Evolutionary conservation across 2,329 filamentous ascomycete genomes (phyloP).

Genomic region (Pestalotiopsis sp.): DNA sequence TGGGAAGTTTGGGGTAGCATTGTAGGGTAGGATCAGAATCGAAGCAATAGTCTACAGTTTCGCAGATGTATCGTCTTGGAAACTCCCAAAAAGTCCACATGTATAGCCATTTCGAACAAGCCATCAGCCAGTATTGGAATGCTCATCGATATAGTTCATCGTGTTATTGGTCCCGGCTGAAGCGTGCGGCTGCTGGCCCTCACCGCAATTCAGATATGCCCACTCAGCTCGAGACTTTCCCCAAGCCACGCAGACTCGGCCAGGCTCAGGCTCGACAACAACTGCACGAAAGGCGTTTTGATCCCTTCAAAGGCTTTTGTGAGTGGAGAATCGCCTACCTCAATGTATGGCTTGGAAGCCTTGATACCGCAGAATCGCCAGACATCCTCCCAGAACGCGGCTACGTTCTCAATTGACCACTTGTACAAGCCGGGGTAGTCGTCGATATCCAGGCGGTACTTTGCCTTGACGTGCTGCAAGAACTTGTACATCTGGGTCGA

Average conservation of each 20-base stretch:
- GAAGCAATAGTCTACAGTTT: neutral
- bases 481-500: conserved; percentile 75
- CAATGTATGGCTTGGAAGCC: conserved; percentile 64
- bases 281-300: no score
- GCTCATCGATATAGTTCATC: neutral
- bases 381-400: conserved; percentile 80
- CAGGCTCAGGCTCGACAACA: no score
- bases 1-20: neutral
- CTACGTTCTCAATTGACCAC: conserved; percentile 81
- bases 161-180: no score
- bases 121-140: neutral
- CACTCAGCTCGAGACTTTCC: neutral
- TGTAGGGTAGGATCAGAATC: neutral
- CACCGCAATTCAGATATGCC: no score
- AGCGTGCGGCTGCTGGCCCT: neutral
- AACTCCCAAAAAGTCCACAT: neutral
- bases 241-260: neutral
- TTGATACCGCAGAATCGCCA: conserved; percentile 83
- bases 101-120: neutral
- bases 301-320: no score
- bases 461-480: conserved; percentile 68
- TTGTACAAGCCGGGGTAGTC: conserved; percentile 77
- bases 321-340: conserved; percentile 47
- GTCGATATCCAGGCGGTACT: conserved; percentile 63
- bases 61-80: neutral